phyloP scores from a whole-genome alignment of 768 basidiomycete species.

The Psilocybe tampanensis region DNA sequence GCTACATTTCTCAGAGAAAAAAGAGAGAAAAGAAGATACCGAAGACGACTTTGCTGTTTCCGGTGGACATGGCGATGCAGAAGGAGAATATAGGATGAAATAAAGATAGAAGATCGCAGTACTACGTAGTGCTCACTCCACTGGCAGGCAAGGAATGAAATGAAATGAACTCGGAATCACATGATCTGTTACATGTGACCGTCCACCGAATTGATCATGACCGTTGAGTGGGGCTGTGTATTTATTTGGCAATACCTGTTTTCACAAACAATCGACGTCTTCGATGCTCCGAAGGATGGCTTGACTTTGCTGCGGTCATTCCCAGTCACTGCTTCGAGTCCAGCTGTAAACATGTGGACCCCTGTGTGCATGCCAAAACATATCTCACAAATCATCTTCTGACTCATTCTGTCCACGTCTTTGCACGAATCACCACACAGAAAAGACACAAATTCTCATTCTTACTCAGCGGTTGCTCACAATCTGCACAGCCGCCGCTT shows the following conservation, averaged over 20 bases:
- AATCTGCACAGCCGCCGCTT: not conserved
- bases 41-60: slow-evolving; percentile 25
- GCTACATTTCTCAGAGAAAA: not conserved
- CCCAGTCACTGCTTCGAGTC: not conserved
- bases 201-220: too few species aligned
- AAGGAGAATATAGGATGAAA: not conserved
- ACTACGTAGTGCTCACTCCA: not conserved
- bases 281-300: not conserved
- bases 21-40: slow-evolving; percentile 13
- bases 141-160: not conserved
- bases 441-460: too few species aligned
- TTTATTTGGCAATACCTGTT: not conserved
- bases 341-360: too few species aligned
- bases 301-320: not conserved
- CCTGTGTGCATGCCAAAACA: too few species aligned
- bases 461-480: not conserved
- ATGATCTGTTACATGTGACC: too few species aligned
- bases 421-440: too few species aligned
- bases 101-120: too few species aligned
- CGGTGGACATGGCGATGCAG: slow-evolving; percentile 21
- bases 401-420: too few species aligned
- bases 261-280: not conserved
- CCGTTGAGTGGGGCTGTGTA: not conserved
- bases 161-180: too few species aligned
- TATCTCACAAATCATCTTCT: too few species aligned